Evolutionary conservation across 805 yeast genomes (phyloP).

Genomic region (Sporopachydermia lactativora): DNA sequence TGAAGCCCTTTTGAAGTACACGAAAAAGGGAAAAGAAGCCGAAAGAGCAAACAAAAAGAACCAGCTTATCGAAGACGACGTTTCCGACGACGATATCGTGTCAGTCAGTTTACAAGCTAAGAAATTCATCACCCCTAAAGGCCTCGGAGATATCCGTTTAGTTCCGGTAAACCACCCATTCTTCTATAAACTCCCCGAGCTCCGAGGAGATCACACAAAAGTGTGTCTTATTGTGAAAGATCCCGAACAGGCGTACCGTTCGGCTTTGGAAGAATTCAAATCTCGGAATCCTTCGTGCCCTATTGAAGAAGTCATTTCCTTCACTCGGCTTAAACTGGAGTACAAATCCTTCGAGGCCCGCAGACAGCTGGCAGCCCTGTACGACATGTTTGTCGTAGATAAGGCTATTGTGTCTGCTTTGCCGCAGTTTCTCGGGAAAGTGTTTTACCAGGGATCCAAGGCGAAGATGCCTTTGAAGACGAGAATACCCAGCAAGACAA

Average conservation of each 20-base stretch:
- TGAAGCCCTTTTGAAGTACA: neutral
- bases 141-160: neutral
- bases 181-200: neutral
- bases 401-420: constrained; percentile 66
- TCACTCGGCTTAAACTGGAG: constrained; percentile 64
- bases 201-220: constrained; percentile 27
- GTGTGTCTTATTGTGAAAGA: constrained; percentile 65
- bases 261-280: constrained; percentile 14
- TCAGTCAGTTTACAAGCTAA: neutral
- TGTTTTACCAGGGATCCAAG: constrained; percentile 38
- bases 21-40: neutral
- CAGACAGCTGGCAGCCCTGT: constrained; percentile 53
- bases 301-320: constrained; percentile 43
- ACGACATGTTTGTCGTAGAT: constrained; percentile 73
- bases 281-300: constrained; percentile 14
- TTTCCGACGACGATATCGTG: neutral
- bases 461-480: constrained; percentile 45
- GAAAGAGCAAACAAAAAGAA: neutral
- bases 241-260: constrained; percentile 29
- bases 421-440: constrained; percentile 75
- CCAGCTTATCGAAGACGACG: constrained; percentile 1
- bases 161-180: neutral
- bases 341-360: constrained; percentile 84
- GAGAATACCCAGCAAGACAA: constrained; percentile 16
- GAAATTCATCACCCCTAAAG: neutral